Percentiles rank a stretch among this genome's conserved stretches.
Conservation (phyloP, 768 basidiomycete genomes). For the Hebeloma cylindrosporum region DNA sequence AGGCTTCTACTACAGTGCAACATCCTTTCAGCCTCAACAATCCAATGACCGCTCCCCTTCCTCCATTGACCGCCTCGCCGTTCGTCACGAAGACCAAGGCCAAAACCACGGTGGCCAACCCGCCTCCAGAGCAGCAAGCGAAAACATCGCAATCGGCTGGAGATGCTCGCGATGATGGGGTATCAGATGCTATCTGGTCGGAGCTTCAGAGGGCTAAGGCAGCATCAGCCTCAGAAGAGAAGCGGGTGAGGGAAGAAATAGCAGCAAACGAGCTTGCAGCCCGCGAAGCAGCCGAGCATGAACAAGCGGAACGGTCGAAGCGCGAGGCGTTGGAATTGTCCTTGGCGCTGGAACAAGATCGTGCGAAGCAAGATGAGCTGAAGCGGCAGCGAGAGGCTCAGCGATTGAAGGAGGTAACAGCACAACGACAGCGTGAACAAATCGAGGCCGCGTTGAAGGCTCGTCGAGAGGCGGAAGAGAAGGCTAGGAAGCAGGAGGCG, state of each 20-base stretch:
- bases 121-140: neutral
- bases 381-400: slow-evolving; percentile 30
- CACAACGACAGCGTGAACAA: slow-evolving; percentile 18
- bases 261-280: slow-evolving; percentile 34
- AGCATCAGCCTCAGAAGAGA: slow-evolving; percentile 8
- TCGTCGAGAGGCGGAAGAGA: slow-evolving; percentile 23
- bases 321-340: slow-evolving; percentile 22
- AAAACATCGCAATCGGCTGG: neutral
- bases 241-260: slow-evolving; percentile 3
- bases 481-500: slow-evolving; percentile 37
- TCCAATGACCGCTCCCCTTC: neutral
- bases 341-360: slow-evolving; percentile 27
- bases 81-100: neutral
- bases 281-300: slow-evolving; percentile 24
- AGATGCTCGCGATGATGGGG: slow-evolving; percentile 9
- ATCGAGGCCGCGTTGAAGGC: slow-evolving; percentile 16
- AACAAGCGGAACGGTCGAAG: slow-evolving; percentile 22
- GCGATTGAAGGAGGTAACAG: slow-evolving; percentile 20
- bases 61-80: neutral
- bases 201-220: slow-evolving; percentile 3
- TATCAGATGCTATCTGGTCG: slow-evolving; percentile 12
- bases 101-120: neutral
- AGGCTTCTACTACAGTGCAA: neutral
- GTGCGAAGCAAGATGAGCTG: slow-evolving; percentile 28
- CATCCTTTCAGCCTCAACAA: neutral